phyloP scores from a whole-genome alignment of 1,284 basidiomycete genomes.

The Trametes pubescens region DNA sequence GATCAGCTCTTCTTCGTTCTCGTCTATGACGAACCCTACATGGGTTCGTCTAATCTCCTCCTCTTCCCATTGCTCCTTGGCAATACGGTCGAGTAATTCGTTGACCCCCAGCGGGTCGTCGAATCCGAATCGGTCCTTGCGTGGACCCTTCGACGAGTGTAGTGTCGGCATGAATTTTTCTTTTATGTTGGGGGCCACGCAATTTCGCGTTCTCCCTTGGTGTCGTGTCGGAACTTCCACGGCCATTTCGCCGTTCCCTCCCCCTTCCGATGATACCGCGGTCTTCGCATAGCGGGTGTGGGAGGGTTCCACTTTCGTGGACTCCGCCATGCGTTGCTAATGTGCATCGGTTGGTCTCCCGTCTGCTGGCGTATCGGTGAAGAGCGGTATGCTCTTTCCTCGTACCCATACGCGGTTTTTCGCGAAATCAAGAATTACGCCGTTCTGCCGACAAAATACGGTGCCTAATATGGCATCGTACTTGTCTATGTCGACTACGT shows the following conservation, averaged over 20 bases:
- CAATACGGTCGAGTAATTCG: slow-evolving; percentile 4
- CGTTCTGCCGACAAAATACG: slow-evolving; percentile 37
- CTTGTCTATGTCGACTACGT: no score
- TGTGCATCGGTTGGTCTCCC: no score
- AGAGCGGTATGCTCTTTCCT: slow-evolving; percentile 3
- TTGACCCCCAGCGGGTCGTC: slow-evolving; percentile 14
- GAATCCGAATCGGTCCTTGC: not conserved
- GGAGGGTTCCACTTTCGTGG: slow-evolving; percentile 9
- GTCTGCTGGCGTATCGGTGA: slow-evolving; percentile 6
- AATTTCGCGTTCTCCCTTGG: not conserved
- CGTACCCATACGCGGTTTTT: slow-evolving; percentile 24
- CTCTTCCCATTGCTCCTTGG: slow-evolving; percentile 9
- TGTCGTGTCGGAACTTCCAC: slow-evolving; percentile 3
- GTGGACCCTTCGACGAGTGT: slow-evolving; percentile 7
- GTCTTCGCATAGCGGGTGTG: slow-evolving; percentile 8
- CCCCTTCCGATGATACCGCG: slow-evolving; percentile 12
- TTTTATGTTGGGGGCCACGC: not conserved
- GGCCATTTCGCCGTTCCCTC: slow-evolving; percentile 1
- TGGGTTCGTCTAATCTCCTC: slow-evolving; percentile 16
- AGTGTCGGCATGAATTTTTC: not conserved
- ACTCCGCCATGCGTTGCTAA: slow-evolving; percentile 8
- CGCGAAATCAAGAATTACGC: slow-evolving; percentile 41
- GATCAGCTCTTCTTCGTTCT: slow-evolving; percentile 3
- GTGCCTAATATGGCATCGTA: slow-evolving; percentile 45
- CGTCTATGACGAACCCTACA: not conserved